A percentile compares a stretch with the other conserved stretches of the same genome.
These are phyloP conservation scores for Suhomyces bokatorum DNA, from an alignment of 1,139 yeast species.

Conservation along the genomic window DNA sequence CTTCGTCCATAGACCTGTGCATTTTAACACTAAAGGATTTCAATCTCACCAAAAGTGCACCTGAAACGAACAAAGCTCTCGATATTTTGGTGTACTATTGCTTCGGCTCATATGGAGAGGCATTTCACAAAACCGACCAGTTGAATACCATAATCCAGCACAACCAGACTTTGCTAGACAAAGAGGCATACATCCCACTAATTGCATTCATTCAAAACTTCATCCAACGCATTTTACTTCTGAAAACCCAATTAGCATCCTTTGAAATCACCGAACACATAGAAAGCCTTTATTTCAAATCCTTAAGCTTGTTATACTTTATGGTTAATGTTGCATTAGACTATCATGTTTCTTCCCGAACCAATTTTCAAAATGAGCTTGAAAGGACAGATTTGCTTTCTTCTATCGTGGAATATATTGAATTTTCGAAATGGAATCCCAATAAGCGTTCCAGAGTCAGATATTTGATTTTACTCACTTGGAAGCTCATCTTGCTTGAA, in stretches of 20 bases:
- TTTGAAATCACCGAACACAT: background rate
- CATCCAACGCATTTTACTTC: constrained; percentile 19
- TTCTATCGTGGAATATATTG: constrained; percentile 52
- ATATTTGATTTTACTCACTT: constrained; percentile 54
- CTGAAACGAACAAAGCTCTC: constrained; percentile 5
- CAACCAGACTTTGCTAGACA: constrained; percentile 6
- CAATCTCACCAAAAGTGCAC: background rate
- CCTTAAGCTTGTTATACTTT: constrained; percentile 58
- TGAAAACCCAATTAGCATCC: constrained; percentile 5
- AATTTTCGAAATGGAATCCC: constrained; percentile 65
- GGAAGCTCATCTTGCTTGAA: constrained; percentile 60
- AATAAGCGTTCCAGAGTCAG: constrained; percentile 37
- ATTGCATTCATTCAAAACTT: constrained; percentile 16
- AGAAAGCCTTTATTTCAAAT: constrained; percentile 24
- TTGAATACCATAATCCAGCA: constrained; percentile 19
- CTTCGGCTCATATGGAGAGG: constrained; percentile 43
- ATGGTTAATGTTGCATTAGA: constrained; percentile 36
- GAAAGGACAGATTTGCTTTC: constrained; percentile 36
- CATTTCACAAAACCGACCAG: constrained; percentile 36
- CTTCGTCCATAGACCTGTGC: background rate
- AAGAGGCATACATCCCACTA: constrained; percentile 14
- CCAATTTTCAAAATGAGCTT: constrained; percentile 23
- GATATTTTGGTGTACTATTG: constrained; percentile 33
- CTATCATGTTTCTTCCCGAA: constrained; percentile 16
- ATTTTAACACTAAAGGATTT: background rate